phyloP scores from a whole-genome alignment of 2,329 filamentous ascomycete species.

The Neonectria ditissima region DNA sequence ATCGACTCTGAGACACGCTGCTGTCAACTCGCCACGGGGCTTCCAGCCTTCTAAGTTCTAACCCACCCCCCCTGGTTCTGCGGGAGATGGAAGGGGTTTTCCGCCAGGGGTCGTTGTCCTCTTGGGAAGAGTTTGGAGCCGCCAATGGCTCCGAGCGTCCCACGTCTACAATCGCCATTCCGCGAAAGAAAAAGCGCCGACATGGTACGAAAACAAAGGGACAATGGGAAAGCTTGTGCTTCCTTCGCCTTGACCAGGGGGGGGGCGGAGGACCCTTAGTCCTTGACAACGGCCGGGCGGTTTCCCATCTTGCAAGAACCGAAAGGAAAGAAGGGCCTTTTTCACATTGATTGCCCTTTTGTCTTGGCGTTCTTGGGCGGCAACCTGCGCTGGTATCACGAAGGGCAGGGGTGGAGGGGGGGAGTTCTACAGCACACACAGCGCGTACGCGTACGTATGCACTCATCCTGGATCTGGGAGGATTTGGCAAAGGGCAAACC shows the following conservation, averaged over 20 bases:
- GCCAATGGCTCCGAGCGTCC: not conserved
- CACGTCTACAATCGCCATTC: no score
- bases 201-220: no score
- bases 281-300: not conserved
- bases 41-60: no score
- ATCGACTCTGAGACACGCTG: conserved; percentile 37
- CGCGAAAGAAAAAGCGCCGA: no score
- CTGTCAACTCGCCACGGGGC: no score
- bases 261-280: not conserved
- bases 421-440: no score
- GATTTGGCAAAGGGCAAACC: no score
- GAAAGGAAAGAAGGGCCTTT: not conserved
- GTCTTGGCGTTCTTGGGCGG: not conserved
- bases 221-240: not conserved
- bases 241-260: not conserved
- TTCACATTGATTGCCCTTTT: not conserved
- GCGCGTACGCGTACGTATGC: no score
- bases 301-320: not conserved
- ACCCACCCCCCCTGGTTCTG: conserved; percentile 16
- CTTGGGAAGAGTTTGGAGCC: not conserved
- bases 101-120: conserved; percentile 6
- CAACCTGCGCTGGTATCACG: conserved; percentile 1
- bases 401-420: no score
- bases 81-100: conserved; percentile 44
- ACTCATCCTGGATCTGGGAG: no score